A percentile compares a stretch with the other conserved stretches of the same genome.
Evolutionary conservation across 1,284 basidiomycete species (phyloP).

Genomic region (Ceratobasidium papillatum): DNA sequence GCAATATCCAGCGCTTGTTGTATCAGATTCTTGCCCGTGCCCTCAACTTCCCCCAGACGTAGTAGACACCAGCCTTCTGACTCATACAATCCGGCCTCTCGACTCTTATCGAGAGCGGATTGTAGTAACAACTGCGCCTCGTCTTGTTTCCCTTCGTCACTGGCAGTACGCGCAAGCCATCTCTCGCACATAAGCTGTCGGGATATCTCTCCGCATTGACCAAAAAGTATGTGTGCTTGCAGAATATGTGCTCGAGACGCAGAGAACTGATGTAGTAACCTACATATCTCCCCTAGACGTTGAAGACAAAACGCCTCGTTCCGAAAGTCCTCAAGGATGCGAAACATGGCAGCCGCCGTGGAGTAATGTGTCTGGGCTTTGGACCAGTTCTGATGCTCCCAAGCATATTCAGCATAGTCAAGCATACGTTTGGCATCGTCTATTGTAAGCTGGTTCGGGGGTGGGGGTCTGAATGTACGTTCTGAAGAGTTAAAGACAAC

Average conservation of each 20-base stretch:
- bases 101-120: constrained; percentile 17
- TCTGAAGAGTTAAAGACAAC: background rate
- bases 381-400: constrained; percentile 16
- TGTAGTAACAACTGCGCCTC: constrained; percentile 11
- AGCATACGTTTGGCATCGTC: constrained; percentile 9
- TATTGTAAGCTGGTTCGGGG: background rate
- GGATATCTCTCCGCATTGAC: constrained; percentile 13
- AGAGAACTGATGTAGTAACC: background rate
- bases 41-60: constrained; percentile 18
- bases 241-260: constrained; percentile 26
- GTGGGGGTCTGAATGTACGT: background rate
- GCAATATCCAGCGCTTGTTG: constrained; percentile 25
- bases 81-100: constrained; percentile 15
- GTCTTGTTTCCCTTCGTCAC: constrained; percentile 10
- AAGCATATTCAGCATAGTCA: constrained; percentile 6
- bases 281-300: constrained; percentile 19
- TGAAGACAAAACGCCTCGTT: constrained; percentile 31
- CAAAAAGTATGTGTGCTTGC: constrained; percentile 26
- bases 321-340: constrained; percentile 2
- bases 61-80: constrained; percentile 36
- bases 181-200: constrained; percentile 33
- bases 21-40: background rate
- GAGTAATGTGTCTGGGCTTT: constrained; percentile 23
- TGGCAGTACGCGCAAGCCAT: constrained; percentile 22
- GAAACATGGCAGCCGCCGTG: constrained; percentile 15